Evolutionary conservation across 768 basidiomycete genomes (phyloP).

Genomic region (Podaxis sp.): DNA sequence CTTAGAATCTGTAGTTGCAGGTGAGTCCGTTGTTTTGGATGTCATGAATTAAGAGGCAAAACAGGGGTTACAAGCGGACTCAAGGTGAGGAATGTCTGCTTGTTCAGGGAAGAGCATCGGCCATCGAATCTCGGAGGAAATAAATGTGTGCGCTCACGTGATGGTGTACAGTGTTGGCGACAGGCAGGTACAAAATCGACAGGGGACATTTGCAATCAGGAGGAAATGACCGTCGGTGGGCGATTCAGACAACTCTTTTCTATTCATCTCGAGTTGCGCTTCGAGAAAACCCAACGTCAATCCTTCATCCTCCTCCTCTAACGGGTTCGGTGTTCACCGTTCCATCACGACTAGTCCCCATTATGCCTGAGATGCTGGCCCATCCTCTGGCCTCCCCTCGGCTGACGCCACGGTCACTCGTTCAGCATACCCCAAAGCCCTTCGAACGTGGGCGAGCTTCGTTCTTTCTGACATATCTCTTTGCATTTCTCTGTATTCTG

Average conservation of each 20-base stretch:
- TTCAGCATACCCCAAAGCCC: not conserved
- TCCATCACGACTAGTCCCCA: not conserved
- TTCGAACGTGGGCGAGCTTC: not conserved
- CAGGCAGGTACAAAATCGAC: not conserved
- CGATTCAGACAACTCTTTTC: not conserved
- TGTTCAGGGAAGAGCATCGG: not conserved
- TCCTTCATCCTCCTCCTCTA: not conserved
- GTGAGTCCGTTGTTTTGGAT: not conserved
- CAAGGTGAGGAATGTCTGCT: not conserved
- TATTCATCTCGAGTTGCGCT: not conserved
- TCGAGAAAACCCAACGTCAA: not conserved
- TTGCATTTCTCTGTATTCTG: constrained; percentile 14
- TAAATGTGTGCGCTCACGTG: not conserved
- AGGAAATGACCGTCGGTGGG: not conserved
- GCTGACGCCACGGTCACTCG: not conserved
- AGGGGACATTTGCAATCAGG: not conserved
- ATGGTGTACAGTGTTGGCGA: not conserved
- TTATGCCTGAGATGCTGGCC: constrained; percentile 6
- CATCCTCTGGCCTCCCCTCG: not conserved
- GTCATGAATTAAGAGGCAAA: not conserved
- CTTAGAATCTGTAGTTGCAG: not conserved
- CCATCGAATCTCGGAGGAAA: constrained; percentile 3
- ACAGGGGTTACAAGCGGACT: not conserved
- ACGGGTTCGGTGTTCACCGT: not conserved
- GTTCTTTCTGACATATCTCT: not conserved